Base-by-base conservation (phyloP, 768 basidiomycete genomes). In the Clavaria fumosa region DNA sequence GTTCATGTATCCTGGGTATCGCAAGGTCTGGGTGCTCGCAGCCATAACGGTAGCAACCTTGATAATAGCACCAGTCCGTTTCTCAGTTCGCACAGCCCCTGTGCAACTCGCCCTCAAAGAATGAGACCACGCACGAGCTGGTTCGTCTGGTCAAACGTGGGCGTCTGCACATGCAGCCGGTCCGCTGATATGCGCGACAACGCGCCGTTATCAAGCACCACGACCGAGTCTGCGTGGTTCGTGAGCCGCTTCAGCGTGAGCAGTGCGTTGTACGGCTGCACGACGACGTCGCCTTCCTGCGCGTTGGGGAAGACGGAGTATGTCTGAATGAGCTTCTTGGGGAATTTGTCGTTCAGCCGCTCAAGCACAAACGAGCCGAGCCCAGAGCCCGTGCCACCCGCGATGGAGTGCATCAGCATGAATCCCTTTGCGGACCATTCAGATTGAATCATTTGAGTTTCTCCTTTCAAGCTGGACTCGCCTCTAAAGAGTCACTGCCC, bases 1-100 rank as follows among this genome's bases (percentile, higher is more conserved):
- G 66, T 97, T 96, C 91, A 96, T 97, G 58, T 96, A 96, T 35
- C 89, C 86, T 0, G 93, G 93, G 60, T 95, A 99, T 49, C 93
- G 75, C 18, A 99, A 70, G 10, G 93, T 97, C 50, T 91, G 88
- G 0, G 93, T 99, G 44, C 86, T 91, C 7, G 91, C 93, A 7
- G 93, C 83, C 75, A 99, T 96, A 28, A 97, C 93, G 1, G 95
- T 97, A 3, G 95, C 80, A 1, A 89, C 84, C 91, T 96, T n/a
- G n/a, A 38, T 7, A 42, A 23, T 40, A 35, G 35, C 11, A 34
- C 10, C 18, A 22, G n/a, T 23, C 14, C 18, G 26, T 26, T 22
- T 20, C 19, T 37, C 15, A 10, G 11, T n/a, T n/a, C 19, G n/a
- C n/a, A n/a, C n/a, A n/a, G n/a, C n/a, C n/a, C n/a, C n/a, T n/a